Base-by-base conservation (phyloP, 2,329 filamentous ascomycete genomes). In the Fusarium guadeloupense region DNA sequence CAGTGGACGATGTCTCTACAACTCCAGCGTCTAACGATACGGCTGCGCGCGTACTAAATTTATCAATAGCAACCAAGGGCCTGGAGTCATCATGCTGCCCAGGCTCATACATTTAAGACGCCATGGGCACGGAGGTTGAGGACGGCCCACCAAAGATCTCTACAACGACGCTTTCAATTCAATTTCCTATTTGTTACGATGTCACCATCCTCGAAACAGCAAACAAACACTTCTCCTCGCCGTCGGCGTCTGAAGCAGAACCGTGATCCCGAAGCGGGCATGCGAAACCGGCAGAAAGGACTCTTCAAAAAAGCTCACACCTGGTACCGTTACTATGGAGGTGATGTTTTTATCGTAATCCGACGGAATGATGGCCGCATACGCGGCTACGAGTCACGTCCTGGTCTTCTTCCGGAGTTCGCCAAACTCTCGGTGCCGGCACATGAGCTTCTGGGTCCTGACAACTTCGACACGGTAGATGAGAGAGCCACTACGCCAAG, bases 271-370 rank as follows among this genome's bases (percentile, higher is more conserved):
- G 33, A 44, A 14, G 34, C 44, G 9, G 45, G 52, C 8, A 50
- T 49, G 40, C 42, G 52, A 13, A 55, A 55, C 17, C 37, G 45
- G 8, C 16, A 49, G 12, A 38, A 23, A 3, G 45, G 52, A 13
- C 31, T 55, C 4, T 28, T 34, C n/a, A 55, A 55, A 28, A 55
- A 49, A 42, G 28, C 44, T 9, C 10, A 55, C 12, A 55, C 52
- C 25, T 55, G 31, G 26, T 33, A 39, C 20, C 52, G 20, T 16
- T 43, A 44, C 12, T 55, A 55, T 16, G 39, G 45, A 9, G 26
- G 31, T 13, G 39, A 55, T 16, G 26, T 50, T 21, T 25, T 43
- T 19, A 28, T 55, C 5, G 19, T 55, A 9, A 31, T 55, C 14
- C 38, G 20, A 25, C n/a, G 28, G n/a, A 28, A 20, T 10, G 45